A percentile compares a stretch with the other conserved stretches of the same genome.
These are phyloP conservation scores for Rhododendron ovatum DNA, from an alignment of 148 eudicot species.

Conservation along the genomic window DNA sequence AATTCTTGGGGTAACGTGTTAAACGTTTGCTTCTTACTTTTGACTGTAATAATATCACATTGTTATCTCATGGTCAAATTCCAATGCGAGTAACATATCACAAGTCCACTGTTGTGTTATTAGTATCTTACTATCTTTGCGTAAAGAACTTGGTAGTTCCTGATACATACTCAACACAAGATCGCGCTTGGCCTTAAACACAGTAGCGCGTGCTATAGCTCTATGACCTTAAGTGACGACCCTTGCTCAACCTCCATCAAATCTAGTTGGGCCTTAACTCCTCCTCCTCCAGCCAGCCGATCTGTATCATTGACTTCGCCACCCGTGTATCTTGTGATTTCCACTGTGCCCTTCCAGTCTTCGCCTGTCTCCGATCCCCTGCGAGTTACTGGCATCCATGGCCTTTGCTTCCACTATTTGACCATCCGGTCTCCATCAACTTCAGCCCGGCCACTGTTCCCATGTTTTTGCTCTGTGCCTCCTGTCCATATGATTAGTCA, in stretches of 20 bases:
- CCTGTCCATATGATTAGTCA: neutral
- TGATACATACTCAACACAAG: neutral
- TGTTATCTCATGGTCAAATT: neutral
- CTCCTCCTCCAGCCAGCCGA: too few species aligned
- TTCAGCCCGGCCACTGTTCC: too few species aligned
- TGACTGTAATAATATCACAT: neutral
- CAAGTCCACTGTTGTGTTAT: neutral
- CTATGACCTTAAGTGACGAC: neutral
- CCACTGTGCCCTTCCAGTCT: too few species aligned
- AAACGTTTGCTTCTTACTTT: neutral
- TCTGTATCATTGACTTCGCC: too few species aligned
- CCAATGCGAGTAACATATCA: neutral
- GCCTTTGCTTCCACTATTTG: too few species aligned
- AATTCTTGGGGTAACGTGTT: constrained; percentile 56
- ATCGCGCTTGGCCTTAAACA: neutral
- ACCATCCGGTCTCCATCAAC: too few species aligned
- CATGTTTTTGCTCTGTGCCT: neutral
- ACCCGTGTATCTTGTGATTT: too few species aligned
- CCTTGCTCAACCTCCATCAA: too few species aligned
- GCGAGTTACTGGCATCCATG: too few species aligned
- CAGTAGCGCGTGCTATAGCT: neutral
- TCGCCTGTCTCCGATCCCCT: too few species aligned
- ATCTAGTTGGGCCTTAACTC: too few species aligned
- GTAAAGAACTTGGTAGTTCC: neutral
- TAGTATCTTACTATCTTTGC: neutral